phyloP scores from a whole-genome alignment of 768 basidiomycete genomes.

The Mycena vitilis region DNA sequence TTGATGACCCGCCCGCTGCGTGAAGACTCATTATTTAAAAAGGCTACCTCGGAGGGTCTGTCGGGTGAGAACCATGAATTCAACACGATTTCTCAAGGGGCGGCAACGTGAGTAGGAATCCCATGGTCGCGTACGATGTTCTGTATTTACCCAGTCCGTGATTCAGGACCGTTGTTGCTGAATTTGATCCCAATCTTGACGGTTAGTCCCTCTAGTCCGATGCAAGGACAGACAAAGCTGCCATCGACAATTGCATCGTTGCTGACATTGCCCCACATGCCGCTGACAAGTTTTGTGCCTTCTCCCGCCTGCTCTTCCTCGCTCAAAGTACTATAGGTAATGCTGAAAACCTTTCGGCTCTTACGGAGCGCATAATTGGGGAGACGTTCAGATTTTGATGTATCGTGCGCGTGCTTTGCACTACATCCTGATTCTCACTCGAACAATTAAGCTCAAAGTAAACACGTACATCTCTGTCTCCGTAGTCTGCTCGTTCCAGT shows the following conservation, averaged over 20 bases:
- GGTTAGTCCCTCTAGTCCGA: conserved; percentile 4
- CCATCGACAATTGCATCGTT: conserved; percentile 1
- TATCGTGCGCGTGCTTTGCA: too few species aligned
- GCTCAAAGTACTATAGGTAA: neutral
- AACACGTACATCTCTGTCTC: too few species aligned
- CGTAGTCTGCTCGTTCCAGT: too few species aligned
- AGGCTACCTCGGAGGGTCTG: too few species aligned
- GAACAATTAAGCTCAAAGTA: too few species aligned
- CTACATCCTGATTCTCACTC: too few species aligned
- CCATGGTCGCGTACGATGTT: neutral
- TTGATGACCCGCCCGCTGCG: too few species aligned
- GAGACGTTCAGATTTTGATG: neutral
- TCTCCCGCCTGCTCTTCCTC: too few species aligned
- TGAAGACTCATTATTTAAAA: too few species aligned
- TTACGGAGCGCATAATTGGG: conserved; percentile 8
- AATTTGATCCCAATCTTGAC: conserved; percentile 25
- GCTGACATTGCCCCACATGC: conserved; percentile 11
- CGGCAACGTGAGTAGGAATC: conserved; percentile 29
- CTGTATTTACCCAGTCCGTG: too few species aligned
- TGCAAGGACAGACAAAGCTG: neutral
- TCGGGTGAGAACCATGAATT: neutral
- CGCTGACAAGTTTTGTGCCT: conserved; percentile 10
- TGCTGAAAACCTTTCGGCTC: conserved; percentile 13
- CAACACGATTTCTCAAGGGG: conserved; percentile 27
- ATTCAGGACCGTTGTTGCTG: conserved; percentile 25